Evolutionary conservation across 2,329 filamentous ascomycete genomes (phyloP).

Genomic region (Penicillium sp.): DNA sequence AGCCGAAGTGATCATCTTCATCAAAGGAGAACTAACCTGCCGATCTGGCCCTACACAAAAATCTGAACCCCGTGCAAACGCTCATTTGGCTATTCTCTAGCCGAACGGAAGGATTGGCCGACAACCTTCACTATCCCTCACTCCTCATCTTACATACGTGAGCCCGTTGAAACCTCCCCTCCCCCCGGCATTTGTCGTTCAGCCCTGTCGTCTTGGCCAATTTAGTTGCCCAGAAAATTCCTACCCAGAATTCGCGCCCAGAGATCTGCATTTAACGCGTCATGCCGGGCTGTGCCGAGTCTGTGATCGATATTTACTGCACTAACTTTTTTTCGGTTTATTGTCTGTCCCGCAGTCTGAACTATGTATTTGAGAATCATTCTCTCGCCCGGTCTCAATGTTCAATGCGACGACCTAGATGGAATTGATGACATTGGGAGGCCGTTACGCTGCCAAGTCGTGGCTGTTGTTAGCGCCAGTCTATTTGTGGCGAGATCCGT

Average conservation of each 20-base stretch:
- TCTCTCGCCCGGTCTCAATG: background rate
- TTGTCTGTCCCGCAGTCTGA: background rate
- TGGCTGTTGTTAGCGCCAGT: background rate
- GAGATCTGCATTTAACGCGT: slow-evolving; percentile 17
- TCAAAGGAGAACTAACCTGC: background rate
- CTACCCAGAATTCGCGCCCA: background rate
- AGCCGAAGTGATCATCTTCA: background rate
- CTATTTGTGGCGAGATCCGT: background rate
- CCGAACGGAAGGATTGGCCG: background rate
- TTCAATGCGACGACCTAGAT: background rate
- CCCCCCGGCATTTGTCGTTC: too few species aligned
- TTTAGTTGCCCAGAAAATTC: background rate
- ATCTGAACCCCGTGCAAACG: background rate
- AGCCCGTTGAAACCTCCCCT: too few species aligned
- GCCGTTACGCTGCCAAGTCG: slow-evolving; percentile 1
- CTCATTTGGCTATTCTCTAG: background rate
- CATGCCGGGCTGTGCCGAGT: background rate
- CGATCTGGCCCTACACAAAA: too few species aligned
- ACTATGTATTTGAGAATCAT: too few species aligned
- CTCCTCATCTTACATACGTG: too few species aligned
- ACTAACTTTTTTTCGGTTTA: background rate
- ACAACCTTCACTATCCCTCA: too few species aligned
- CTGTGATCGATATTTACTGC: background rate
- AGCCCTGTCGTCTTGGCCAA: background rate
- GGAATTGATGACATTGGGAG: background rate